Conservation (phyloP, 495 filamentous ascomycete genomes). For the Penicillium silybi region DNA sequence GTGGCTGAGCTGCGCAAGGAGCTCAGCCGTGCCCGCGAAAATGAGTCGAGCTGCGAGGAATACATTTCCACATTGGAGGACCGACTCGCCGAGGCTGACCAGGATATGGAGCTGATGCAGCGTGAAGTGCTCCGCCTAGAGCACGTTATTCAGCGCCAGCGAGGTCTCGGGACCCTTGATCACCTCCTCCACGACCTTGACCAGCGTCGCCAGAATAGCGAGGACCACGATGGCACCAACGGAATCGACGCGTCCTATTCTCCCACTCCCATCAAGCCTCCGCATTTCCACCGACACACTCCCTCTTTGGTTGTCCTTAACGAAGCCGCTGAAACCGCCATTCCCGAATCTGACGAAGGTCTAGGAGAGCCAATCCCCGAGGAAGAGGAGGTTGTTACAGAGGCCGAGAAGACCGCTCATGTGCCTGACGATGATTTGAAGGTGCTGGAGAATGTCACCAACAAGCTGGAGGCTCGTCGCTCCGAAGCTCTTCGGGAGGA, state of each 20-base stretch:
- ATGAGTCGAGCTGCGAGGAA: conserved; percentile 82
- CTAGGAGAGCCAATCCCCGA: conserved; percentile 50
- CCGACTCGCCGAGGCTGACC: conserved; percentile 89
- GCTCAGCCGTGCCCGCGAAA: conserved; percentile 82
- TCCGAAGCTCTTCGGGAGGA: conserved; percentile 17
- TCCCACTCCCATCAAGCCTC: conserved; percentile 13
- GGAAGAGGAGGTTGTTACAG: conserved; percentile 31
- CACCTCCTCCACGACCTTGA: conserved; percentile 88
- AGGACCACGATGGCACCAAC: conserved; percentile 30
- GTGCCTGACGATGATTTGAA: conserved; percentile 26
- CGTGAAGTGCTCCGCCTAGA: conserved; percentile 91
- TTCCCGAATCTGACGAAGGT: conserved; percentile 53
- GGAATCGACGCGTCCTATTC: conserved; percentile 19
- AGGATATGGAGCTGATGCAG: conserved; percentile 95
- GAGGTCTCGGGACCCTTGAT: conserved; percentile 92
- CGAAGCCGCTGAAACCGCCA: conserved; percentile 48
- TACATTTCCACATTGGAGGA: conserved; percentile 98
- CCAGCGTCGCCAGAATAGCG: conserved; percentile 59
- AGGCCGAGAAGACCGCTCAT: conserved; percentile 9
- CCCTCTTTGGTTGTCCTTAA: conserved; percentile 44
- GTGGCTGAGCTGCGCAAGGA: conserved; percentile 88
- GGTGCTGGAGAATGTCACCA: conserved; percentile 30
- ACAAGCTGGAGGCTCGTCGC: conserved; percentile 23
- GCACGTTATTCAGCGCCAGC: conserved; percentile 91
- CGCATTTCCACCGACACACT: conserved; percentile 29